Base-by-base conservation (phyloP, 2,329 filamentous ascomycete genomes). In the Arachnopeziza araneosa region DNA sequence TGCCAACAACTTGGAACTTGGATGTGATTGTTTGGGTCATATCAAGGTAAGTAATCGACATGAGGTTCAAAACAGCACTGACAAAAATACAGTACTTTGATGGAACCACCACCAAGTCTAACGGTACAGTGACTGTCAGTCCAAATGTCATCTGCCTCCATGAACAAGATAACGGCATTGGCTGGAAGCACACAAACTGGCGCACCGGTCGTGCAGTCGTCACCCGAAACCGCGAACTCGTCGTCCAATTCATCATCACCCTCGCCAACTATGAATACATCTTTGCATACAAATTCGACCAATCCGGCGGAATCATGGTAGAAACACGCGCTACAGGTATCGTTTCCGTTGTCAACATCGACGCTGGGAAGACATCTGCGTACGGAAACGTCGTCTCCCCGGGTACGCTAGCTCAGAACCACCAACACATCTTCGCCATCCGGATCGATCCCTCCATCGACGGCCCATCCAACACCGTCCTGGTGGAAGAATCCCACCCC, bases 251-350 rank as follows among this genome's bases (percentile, higher is more conserved):
- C 68, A 85, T 88, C 71, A 83, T 86, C 62, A 89, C 86, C 0
- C 78, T 89, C 1, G 83, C 83, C 22, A 89, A 89, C 73, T 89
- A 89, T 74, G 86, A 89, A 68, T 89, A 89, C 68, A 80, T 88
- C 50, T 82, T 88, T 62, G 79, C 81, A 1, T 88, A 80, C 72
- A 81, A 83, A 63, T 82, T 90, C 61, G 82, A 87, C 68, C 84
- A 85, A 56, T 80, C 83, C 0, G 86, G 83, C 19, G 83, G 80
- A 17, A 79, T 89, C 64, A 78, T 78, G 0, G 75, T 86, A 59
- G 86, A 89, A 70, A 81, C 80, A 0, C 79, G 85, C 1, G 86
- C 86, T 0, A 89, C 86, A 0, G 86, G 87, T 1, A 86, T 90
- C 56, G 78, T 90, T 66, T 72, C 59, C 68, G 65, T 75, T 1